These are phyloP conservation scores for Alternaria consortialis DNA, from an alignment of 2,329 filamentous ascomycete genomes.

Conservation along the genomic window DNA sequence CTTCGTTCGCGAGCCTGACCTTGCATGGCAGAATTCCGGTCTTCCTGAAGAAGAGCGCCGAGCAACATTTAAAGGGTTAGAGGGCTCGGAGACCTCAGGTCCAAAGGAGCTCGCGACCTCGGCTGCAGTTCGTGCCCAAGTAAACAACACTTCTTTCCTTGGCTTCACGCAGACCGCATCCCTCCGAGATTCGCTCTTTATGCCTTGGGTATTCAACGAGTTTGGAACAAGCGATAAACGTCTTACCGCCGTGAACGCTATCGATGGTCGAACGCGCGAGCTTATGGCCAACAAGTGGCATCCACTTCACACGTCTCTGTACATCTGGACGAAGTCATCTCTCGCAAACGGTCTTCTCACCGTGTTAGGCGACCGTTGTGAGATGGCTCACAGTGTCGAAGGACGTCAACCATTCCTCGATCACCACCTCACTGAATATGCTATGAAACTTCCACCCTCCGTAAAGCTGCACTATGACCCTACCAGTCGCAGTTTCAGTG, in stretches of 20 bases:
- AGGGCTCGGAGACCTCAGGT: conserved; percentile 18
- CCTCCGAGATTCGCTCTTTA: conserved; percentile 16
- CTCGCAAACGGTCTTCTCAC: conserved; percentile 51
- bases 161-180: conserved; percentile 23
- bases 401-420: conserved; percentile 55
- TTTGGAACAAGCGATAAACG: conserved; percentile 25
- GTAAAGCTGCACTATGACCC: conserved; percentile 49
- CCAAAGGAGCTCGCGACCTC: conserved; percentile 25
- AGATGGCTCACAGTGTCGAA: conserved; percentile 56
- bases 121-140: conserved; percentile 20
- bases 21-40: conserved; percentile 15
- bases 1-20: conserved; percentile 60
- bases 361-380: conserved; percentile 56
- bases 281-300: conserved; percentile 37
- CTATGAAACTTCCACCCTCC: conserved; percentile 50
- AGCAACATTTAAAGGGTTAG: conserved; percentile 14
- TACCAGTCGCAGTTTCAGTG: conserved; percentile 31
- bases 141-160: conserved; percentile 28
- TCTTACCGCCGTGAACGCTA: conserved; percentile 20
- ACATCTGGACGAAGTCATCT: conserved; percentile 34
- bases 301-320: conserved; percentile 34
- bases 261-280: conserved; percentile 40
- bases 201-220: conserved; percentile 19
- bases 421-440: conserved; percentile 52
- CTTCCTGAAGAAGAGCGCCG: conserved; percentile 26